Evolutionary conservation across 129 eudicot species (phyloP).

Genomic region (Artemisia annua): DNA sequence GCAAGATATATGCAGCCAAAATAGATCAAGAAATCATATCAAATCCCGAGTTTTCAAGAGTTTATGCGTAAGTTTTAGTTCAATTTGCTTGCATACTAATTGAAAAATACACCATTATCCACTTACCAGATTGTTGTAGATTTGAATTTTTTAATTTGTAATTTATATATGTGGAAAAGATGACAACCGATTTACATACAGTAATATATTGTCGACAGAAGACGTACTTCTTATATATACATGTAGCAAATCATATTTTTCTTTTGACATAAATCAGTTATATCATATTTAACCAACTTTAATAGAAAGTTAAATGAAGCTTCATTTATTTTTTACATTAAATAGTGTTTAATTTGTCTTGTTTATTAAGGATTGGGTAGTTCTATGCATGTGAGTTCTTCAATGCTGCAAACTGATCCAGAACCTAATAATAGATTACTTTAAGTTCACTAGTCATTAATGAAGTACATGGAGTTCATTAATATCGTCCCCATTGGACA

Average conservation of each 20-base stretch:
- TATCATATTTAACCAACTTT: background rate
- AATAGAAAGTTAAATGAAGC: conserved; percentile 15
- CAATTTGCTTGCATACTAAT: conserved; percentile 29
- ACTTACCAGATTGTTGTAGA: conserved; percentile 22
- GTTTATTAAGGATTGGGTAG: conserved; percentile 34
- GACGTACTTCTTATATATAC: conserved; percentile 9
- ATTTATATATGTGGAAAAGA: conserved; percentile 29
- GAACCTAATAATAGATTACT: conserved; percentile 43
- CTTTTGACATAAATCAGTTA: background rate
- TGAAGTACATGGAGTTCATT: conserved; percentile 43
- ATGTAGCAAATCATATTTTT: background rate
- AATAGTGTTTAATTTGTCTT: conserved; percentile 25
- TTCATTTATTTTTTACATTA: conserved; percentile 21
- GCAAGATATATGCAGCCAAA: background rate
- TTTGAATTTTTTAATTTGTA: conserved; percentile 30
- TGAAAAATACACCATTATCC: conserved; percentile 18
- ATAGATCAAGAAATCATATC: background rate
- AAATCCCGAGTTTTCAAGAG: conserved; percentile 11
- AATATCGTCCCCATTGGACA: conserved; percentile 31
- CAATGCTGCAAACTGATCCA: conserved; percentile 40
- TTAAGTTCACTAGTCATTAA: conserved; percentile 41
- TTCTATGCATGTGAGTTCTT: conserved; percentile 42
- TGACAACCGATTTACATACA: conserved; percentile 15
- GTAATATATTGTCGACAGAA: conserved; percentile 6
- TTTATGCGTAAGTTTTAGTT: conserved; percentile 20